Conservation (phyloP, 345 rosid species). For the Salix caprea region DNA sequence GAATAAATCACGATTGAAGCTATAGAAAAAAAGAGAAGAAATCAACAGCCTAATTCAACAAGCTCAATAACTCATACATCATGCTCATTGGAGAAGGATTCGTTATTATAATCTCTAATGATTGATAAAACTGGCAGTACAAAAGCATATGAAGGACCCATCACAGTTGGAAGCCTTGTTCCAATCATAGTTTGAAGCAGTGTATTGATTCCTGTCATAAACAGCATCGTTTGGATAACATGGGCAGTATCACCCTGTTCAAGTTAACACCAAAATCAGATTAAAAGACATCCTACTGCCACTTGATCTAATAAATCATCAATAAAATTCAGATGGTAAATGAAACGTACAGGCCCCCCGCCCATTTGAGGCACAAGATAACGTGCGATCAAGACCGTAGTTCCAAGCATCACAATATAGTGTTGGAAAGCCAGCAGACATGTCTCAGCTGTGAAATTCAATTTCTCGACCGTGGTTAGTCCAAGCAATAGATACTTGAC, state of each 20-base stretch:
- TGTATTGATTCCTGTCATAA: slow-evolving; percentile 91
- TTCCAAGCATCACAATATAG: slow-evolving; percentile 89
- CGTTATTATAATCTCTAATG: slow-evolving; percentile 60
- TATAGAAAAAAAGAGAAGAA: not conserved
- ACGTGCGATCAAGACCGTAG: slow-evolving; percentile 62
- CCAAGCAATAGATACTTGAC: not conserved
- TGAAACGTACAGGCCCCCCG: slow-evolving; percentile 61
- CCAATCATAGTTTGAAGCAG: slow-evolving; percentile 82
- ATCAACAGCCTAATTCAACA: not conserved
- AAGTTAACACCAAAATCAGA: slow-evolving; percentile 9
- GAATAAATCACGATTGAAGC: not conserved
- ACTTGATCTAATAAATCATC: not conserved
- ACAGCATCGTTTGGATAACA: slow-evolving; percentile 72
- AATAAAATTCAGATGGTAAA: not conserved
- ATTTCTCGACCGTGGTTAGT: slow-evolving; percentile 1
- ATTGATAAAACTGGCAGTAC: slow-evolving; percentile 69
- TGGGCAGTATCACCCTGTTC: slow-evolving; percentile 85
- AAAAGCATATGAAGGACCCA: slow-evolving; percentile 84
- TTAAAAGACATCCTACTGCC: not conserved
- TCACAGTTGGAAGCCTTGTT: slow-evolving; percentile 89
- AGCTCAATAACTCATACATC: slow-evolving; percentile 42
- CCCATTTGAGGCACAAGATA: slow-evolving; percentile 80
- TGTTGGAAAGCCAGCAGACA: slow-evolving; percentile 80
- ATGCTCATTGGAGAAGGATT: slow-evolving; percentile 43
- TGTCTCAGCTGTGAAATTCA: slow-evolving; percentile 56